phyloP scores from a whole-genome alignment of 2,329 filamentous ascomycete genomes.

The Periglandula ipomoeae region DNA sequence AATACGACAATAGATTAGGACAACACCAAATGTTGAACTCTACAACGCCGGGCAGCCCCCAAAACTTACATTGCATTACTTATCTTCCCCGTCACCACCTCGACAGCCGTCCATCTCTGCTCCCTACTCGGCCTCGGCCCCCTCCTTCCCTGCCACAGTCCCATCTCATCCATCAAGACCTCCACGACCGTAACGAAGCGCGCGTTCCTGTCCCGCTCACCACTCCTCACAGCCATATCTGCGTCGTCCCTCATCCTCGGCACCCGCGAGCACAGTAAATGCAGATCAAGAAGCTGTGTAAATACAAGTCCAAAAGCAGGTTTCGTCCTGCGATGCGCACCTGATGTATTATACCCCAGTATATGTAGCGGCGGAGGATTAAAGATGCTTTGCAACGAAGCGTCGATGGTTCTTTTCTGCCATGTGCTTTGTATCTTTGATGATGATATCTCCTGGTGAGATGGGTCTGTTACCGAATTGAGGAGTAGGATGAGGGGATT shows the following conservation, averaged over 20 bases:
- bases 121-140: slow-evolving; percentile 30
- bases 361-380: slow-evolving; percentile 21
- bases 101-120: slow-evolving; percentile 44
- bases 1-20: no score
- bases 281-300: slow-evolving; percentile 43
- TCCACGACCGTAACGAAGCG: slow-evolving; percentile 36
- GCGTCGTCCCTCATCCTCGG: slow-evolving; percentile 32
- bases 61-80: not conserved
- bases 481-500: slow-evolving; percentile 44
- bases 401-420: slow-evolving; percentile 20
- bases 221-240: slow-evolving; percentile 8
- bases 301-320: slow-evolving; percentile 48
- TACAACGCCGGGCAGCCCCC: no score
- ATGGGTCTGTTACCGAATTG: slow-evolving; percentile 28
- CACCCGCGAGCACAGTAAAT: slow-evolving; percentile 40
- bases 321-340: slow-evolving; percentile 26
- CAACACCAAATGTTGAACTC: no score
- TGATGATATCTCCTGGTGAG: no score
- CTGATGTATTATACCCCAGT: slow-evolving; percentile 12
- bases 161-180: slow-evolving; percentile 41
- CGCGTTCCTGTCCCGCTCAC: not conserved
- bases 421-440: no score
- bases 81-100: slow-evolving; percentile 29
- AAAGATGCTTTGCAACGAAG: slow-evolving; percentile 43
- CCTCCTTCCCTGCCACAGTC: slow-evolving; percentile 31